These are phyloP conservation scores for Jackrogersella multiformis DNA, from an alignment of 495 filamentous ascomycete genomes.

Conservation along the genomic window DNA sequence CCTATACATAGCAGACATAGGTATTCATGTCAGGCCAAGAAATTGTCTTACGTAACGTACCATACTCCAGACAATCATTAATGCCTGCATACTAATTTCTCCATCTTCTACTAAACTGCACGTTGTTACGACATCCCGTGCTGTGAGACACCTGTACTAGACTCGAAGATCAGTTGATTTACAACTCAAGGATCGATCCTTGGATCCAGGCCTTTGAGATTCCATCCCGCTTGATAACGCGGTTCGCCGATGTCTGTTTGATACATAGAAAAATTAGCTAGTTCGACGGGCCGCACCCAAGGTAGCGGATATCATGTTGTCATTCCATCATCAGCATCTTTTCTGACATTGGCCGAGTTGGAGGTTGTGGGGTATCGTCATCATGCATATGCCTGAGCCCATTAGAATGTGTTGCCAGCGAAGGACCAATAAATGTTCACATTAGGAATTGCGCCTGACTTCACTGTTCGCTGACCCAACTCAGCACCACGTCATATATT, in stretches of 20 bases:
- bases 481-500: conserved; percentile 22
- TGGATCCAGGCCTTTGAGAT: background rate
- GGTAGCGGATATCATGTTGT: background rate
- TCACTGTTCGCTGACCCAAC: conserved; percentile 13
- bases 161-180: conserved; percentile 9
- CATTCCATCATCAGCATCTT: background rate
- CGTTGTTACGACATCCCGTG: background rate
- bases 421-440: conserved; percentile 12
- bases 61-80: too few species aligned
- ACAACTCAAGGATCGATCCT: conserved; percentile 10
- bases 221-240: background rate
- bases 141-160: conserved; percentile 2
- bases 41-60: background rate
- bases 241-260: background rate
- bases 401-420: background rate
- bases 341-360: background rate
- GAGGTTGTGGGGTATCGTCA: conserved; percentile 14
- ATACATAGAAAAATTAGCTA: conserved; percentile 2
- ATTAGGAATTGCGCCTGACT: conserved; percentile 3
- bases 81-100: background rate
- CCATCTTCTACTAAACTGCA: background rate
- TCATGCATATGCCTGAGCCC: conserved; percentile 13
- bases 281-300: conserved; percentile 7
- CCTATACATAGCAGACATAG: too few species aligned
- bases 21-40: background rate